Base-by-base conservation (phyloP, 1,284 basidiomycete species). In the Puccinia horiana region DNA sequence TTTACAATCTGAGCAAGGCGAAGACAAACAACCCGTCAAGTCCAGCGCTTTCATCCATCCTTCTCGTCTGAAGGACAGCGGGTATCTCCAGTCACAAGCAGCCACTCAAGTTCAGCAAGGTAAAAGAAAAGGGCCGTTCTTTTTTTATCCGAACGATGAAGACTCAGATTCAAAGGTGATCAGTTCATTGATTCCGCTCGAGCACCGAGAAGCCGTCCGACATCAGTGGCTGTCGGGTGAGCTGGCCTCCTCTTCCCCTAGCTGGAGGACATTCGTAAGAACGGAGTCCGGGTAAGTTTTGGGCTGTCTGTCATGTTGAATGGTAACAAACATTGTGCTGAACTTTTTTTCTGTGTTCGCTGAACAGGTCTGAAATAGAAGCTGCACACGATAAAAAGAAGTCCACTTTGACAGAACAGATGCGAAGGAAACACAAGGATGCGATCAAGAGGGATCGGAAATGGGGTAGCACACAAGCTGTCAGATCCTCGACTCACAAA, bases 381-480 rank as follows among this genome's bases (percentile, higher is more conserved):
- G 20, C 70, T 29, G 61, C 23, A 2, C 72, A 82, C 54, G 44
- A 75, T 54, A 16, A 47, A 14, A 82, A 67, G 44, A 82, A 76
- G 29, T 63, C 44, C 3, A 49, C 49, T 26, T 67, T 75, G 49
- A 82, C 80, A 8, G 80, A 82, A 69, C 80, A 82, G 12, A 56
- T 82, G 80, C 72, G 73, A 18, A 37, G 73, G 20, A 82, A 70
- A 54, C 80, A 82, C 52, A 82, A 82, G 54, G 80, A 82, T 54
- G 72, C 80, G 12, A 37, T 67, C 18, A 82, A 82, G 49, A 49
- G 42, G 49, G 42, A 63, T 26, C 70, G 73, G 14, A 82, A 82
- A 32, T 70, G 72, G 73, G 61, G 80, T 20, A 67, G 67, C 52
- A 74, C 61, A 72, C 63, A 67, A 42, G 16, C 63, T 23, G n/a